These are phyloP conservation scores for Ophidiomyces ophidiicola DNA, from an alignment of 2,329 filamentous ascomycete species.

Conservation along the genomic window DNA sequence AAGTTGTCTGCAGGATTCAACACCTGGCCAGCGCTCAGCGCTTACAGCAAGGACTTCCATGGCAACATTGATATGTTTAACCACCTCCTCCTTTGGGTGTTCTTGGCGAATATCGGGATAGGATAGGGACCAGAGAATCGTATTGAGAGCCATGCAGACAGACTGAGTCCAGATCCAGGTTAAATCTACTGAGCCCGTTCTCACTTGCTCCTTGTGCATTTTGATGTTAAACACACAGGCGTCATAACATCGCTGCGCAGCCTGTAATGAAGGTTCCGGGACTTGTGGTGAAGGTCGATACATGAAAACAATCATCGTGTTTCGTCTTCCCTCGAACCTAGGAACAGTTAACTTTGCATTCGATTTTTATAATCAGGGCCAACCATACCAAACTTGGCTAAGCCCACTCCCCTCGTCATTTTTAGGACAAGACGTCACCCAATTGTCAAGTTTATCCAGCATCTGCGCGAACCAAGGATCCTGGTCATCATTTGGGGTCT, in stretches of 20 bases:
- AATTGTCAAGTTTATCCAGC: constrained; percentile 63
- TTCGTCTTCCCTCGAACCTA: constrained; percentile 56
- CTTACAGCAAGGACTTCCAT: constrained; percentile 69
- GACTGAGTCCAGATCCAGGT: constrained; percentile 89
- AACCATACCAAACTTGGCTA: constrained; percentile 64
- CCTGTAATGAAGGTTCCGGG: constrained; percentile 66
- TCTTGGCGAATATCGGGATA: constrained; percentile 68
- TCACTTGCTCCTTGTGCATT: constrained; percentile 68
- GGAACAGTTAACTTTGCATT: constrained; percentile 14
- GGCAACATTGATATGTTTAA: constrained; percentile 59
- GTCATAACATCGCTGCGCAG: constrained; percentile 70
- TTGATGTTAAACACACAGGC: constrained; percentile 71
- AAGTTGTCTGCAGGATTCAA: constrained; percentile 67
- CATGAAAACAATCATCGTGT: constrained; percentile 78
- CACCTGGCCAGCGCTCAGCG: constrained; percentile 83
- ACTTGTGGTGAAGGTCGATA: constrained; percentile 88
- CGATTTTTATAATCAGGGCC: background rate
- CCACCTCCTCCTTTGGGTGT: constrained; percentile 62
- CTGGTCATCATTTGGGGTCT: constrained; percentile 62
- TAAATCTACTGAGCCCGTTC: constrained; percentile 62
- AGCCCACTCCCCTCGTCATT: constrained; percentile 56
- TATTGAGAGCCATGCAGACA: constrained; percentile 85
- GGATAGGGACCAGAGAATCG: constrained; percentile 80
- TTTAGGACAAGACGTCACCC: constrained; percentile 65
- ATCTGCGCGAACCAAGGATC: constrained; percentile 82